A percentile compares a stretch with the other conserved stretches of the same genome.
Conservation (phyloP, 495 filamentous ascomycete species). For the Penicillium parvum region DNA sequence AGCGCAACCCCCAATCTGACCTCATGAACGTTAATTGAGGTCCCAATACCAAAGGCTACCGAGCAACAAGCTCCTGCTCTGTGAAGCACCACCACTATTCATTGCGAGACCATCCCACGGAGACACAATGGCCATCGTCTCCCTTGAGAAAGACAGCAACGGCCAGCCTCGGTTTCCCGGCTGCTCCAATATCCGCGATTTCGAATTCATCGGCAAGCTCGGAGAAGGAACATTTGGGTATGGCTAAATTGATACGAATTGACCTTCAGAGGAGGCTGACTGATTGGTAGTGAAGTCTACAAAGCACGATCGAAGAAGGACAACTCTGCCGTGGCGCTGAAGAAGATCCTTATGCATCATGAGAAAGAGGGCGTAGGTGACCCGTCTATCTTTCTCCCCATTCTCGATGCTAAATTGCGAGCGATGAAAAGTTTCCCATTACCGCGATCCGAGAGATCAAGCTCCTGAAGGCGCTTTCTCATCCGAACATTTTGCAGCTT, state of each 20-base stretch:
- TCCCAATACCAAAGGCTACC: background rate
- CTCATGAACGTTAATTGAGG: background rate
- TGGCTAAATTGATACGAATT: constrained; percentile 12
- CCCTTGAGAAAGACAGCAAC: constrained; percentile 33
- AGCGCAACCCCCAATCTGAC: background rate
- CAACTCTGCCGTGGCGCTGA: constrained; percentile 73
- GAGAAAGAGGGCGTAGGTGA: constrained; percentile 82
- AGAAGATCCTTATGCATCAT: constrained; percentile 96
- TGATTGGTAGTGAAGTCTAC: constrained; percentile 71
- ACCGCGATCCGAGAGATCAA: constrained; percentile 98
- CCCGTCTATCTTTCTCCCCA: background rate
- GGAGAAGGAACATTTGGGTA: constrained; percentile 98
- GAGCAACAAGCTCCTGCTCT: background rate
- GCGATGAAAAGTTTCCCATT: constrained; percentile 70
- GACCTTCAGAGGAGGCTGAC: background rate
- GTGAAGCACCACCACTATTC: too few species aligned
- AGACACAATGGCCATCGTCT: constrained; percentile 31
- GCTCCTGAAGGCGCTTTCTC: constrained; percentile 86
- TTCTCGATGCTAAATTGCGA: constrained; percentile 6
- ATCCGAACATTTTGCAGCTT: constrained; percentile 80
- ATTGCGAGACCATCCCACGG: background rate
- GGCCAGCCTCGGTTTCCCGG: constrained; percentile 60
- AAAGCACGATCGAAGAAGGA: constrained; percentile 75
- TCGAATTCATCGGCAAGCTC: constrained; percentile 84
- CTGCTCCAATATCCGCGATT: constrained; percentile 83